Percentiles rank a stretch among this genome's conserved stretches.
phyloP scores from a whole-genome alignment of 768 basidiomycete species.

The Lactarius indigo region DNA sequence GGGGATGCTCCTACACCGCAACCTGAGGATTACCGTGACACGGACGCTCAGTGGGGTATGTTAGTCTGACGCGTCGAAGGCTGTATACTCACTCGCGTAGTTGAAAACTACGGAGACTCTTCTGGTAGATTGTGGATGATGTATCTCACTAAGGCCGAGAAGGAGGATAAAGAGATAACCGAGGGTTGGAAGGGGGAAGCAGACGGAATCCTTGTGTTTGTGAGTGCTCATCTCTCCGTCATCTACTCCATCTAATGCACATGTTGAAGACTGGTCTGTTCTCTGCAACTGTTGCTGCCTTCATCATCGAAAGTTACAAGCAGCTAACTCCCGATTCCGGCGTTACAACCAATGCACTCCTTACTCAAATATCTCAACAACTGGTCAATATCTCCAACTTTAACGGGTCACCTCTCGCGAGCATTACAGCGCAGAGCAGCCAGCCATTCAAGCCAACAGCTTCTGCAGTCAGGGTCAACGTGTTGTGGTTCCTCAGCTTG shows the following conservation, averaged over 20 bases:
- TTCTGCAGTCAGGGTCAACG: constrained; percentile 13
- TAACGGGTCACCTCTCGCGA: not conserved
- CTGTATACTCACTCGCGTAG: not conserved
- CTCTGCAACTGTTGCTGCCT: constrained; percentile 4
- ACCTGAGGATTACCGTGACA: too few relatives aligned
- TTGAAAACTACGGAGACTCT: not conserved
- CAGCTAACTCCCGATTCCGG: constrained; percentile 3
- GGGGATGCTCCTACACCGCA: not conserved
- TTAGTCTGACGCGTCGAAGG: too few relatives aligned
- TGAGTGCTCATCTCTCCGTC: not conserved
- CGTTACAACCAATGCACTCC: not conserved
- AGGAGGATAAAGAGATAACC: not conserved
- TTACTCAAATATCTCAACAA: constrained; percentile 17
- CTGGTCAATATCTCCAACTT: constrained; percentile 4
- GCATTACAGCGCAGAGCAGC: not conserved
- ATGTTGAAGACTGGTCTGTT: constrained; percentile 13
- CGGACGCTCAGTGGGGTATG: not conserved
- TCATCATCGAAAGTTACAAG: constrained; percentile 10
- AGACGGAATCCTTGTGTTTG: constrained; percentile 1
- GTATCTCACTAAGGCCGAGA: not conserved
- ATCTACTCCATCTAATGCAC: not conserved
- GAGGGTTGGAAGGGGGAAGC: not conserved
- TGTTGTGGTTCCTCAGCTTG: constrained; percentile 12
- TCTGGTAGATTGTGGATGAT: not conserved
- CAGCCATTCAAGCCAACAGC: not conserved